These are phyloP conservation scores for Dendryphion nanum DNA, from an alignment of 2,329 filamentous ascomycete genomes.

Conservation along the genomic window DNA sequence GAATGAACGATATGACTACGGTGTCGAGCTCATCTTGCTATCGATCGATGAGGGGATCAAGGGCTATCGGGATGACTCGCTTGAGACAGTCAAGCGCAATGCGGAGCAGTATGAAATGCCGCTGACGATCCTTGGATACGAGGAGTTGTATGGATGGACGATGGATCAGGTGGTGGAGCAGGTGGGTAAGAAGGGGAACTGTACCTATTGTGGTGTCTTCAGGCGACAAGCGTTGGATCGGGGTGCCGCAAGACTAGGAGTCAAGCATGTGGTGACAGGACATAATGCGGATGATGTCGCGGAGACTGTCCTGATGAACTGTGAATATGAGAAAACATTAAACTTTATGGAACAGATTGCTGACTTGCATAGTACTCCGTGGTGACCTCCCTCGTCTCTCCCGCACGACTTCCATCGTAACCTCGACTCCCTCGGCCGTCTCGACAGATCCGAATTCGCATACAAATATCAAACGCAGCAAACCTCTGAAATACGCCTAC, in stretches of 20 bases:
- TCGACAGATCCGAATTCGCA: slow-evolving; percentile 53
- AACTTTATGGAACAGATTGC: neutral
- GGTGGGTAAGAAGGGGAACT: slow-evolving; percentile 97
- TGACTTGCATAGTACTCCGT: slow-evolving; percentile 58
- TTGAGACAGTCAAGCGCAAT: slow-evolving; percentile 96
- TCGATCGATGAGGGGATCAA: slow-evolving; percentile 98
- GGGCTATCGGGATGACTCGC: slow-evolving; percentile 90
- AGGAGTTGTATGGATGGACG: slow-evolving; percentile 94
- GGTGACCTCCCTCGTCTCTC: slow-evolving; percentile 86
- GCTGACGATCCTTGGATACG: slow-evolving; percentile 88
- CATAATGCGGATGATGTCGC: slow-evolving; percentile 98
- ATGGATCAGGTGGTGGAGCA: slow-evolving; percentile 98
- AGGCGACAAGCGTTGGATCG: slow-evolving; percentile 89
- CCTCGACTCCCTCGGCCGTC: slow-evolving; percentile 46
- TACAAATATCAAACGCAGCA: slow-evolving; percentile 92
- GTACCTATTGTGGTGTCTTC: slow-evolving; percentile 98
- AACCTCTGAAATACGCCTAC: slow-evolving; percentile 96
- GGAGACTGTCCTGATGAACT: slow-evolving; percentile 96
- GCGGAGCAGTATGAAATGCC: slow-evolving; percentile 87
- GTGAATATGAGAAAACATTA: slow-evolving; percentile 12
- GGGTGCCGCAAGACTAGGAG: slow-evolving; percentile 81
- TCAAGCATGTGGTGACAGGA: slow-evolving; percentile 92
- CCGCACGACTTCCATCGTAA: slow-evolving; percentile 87
- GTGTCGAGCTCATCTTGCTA: slow-evolving; percentile 78
- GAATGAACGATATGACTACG: slow-evolving; percentile 86